These are phyloP conservation scores for Elongisporangium anandrum DNA, from an alignment of 352 stramenopile genomes.

Conservation along the genomic window DNA sequence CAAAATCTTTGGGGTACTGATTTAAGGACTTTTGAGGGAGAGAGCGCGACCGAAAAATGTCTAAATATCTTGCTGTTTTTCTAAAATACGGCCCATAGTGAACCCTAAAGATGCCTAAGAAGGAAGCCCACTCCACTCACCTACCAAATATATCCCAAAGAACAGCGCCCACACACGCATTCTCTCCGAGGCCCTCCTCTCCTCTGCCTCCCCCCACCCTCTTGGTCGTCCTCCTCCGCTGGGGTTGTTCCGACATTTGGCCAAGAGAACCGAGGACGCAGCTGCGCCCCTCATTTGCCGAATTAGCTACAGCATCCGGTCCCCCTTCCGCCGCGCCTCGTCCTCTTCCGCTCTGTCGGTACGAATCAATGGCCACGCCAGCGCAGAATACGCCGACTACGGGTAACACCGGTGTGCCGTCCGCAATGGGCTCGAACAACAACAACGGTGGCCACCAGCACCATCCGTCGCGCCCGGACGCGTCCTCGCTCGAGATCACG, in stretches of 20 bases:
- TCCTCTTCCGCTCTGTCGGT: not conserved
- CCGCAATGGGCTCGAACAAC: slow-evolving; percentile 6
- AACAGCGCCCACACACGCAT: not conserved
- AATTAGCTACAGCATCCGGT: not conserved
- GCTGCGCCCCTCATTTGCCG: not conserved
- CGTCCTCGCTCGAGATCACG: slow-evolving; percentile 60
- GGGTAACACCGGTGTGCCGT: slow-evolving; percentile 12
- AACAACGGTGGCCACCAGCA: slow-evolving; percentile 3
- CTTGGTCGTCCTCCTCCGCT: not conserved
- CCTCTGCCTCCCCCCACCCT: not conserved
- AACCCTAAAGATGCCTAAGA: not conserved
- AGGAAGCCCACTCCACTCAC: not conserved
- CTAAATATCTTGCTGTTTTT: not conserved
- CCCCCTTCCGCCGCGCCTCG: not conserved
- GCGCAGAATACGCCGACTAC: slow-evolving; percentile 4
- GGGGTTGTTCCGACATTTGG: not conserved
- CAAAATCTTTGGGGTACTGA: not conserved
- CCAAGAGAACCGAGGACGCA: not conserved
- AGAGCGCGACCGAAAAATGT: not conserved
- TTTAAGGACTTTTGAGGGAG: not conserved
- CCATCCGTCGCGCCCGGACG: slow-evolving; percentile 1
- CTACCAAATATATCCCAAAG: not conserved
- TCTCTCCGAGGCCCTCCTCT: not conserved
- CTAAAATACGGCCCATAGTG: not conserved
- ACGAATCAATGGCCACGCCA: slow-evolving; percentile 4